Evolutionary conservation across 2,329 filamentous ascomycete species (phyloP).

Genomic region (Aureobasidium subglaciale): DNA sequence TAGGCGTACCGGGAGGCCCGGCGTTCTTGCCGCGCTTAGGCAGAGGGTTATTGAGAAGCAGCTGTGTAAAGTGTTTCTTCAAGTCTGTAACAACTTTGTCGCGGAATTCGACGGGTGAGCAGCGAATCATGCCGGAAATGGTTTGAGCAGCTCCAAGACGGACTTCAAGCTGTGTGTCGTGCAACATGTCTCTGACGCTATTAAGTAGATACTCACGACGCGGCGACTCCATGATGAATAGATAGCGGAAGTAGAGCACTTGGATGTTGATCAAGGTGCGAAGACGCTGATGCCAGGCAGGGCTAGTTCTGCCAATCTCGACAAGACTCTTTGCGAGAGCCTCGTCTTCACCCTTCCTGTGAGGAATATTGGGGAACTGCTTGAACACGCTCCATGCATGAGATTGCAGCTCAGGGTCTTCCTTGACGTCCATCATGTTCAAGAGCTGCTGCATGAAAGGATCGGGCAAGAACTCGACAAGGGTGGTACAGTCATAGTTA

Average conservation of each 20-base stretch:
- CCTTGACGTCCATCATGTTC: conserved; percentile 99
- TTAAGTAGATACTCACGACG: conserved; percentile 79
- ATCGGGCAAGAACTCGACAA: conserved; percentile 84
- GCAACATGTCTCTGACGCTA: conserved; percentile 92
- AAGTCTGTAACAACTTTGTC: conserved; percentile 68
- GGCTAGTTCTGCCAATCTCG: conserved; percentile 73
- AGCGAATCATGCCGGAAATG: conserved; percentile 94
- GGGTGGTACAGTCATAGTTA: conserved; percentile 84
- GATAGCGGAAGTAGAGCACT: conserved; percentile 91
- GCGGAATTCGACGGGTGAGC: conserved; percentile 75
- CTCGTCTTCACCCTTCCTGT: conserved; percentile 76
- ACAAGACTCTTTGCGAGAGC: conserved; percentile 81
- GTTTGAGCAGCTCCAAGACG: conserved; percentile 88
- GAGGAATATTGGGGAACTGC: conserved; percentile 90
- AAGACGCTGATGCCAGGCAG: conserved; percentile 92
- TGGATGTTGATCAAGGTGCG: conserved; percentile 97
- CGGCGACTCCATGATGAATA: conserved; percentile 72
- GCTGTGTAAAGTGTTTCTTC: conserved; percentile 69
- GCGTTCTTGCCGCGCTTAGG: conserved; percentile 51
- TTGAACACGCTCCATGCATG: conserved; percentile 96
- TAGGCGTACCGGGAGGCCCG: conserved; percentile 51
- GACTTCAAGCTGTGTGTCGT: conserved; percentile 87
- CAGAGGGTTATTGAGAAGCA: conserved; percentile 77
- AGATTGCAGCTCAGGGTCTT: conserved; percentile 90
- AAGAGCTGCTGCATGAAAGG: conserved; percentile 86